Evolutionary conservation across 768 basidiomycete species (phyloP).

Genomic region (Boletus rufocinnamomeus): DNA sequence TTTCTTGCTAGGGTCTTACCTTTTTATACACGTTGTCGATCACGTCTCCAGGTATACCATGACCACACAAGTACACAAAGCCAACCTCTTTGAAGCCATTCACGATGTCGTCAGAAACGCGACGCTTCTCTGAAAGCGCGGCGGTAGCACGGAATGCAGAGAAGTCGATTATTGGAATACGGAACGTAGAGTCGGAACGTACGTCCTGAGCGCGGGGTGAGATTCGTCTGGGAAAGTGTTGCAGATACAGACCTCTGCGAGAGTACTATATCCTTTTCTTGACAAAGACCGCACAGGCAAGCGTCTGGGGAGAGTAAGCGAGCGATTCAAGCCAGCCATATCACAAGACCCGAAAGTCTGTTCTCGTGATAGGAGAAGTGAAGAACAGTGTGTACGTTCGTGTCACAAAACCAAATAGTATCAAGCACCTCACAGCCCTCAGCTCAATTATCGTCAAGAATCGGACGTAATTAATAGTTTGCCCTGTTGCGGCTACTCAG

Average conservation of each 20-base stretch:
- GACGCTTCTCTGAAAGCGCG: slow-evolving; percentile 56
- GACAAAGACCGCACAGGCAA: slow-evolving; percentile 4
- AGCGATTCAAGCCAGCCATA: slow-evolving; percentile 18
- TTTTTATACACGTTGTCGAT: slow-evolving; percentile 65
- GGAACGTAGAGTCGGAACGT: slow-evolving; percentile 45
- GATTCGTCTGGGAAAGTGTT: neutral
- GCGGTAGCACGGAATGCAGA: slow-evolving; percentile 57
- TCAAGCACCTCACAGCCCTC: too few species aligned
- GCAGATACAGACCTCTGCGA: slow-evolving; percentile 25
- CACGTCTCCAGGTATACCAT: slow-evolving; percentile 62
- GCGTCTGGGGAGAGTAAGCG: slow-evolving; percentile 12
- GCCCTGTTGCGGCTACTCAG: too few species aligned
- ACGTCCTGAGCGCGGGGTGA: slow-evolving; percentile 32
- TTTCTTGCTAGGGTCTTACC: slow-evolving; percentile 41
- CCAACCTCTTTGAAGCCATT: slow-evolving; percentile 79
- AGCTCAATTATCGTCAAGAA: too few species aligned
- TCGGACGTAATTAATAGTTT: too few species aligned
- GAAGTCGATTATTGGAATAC: slow-evolving; percentile 81
- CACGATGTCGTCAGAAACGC: slow-evolving; percentile 66
- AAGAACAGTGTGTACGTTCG: neutral
- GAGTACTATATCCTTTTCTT: slow-evolving; percentile 23
- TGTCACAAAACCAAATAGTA: too few species aligned
- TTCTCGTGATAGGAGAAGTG: neutral
- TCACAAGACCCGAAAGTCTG: neutral
- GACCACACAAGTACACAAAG: slow-evolving; percentile 75